Evolutionary conservation across 148 eudicot species (phyloP).

Genomic region (Tetragonia tetragonoides): DNA sequence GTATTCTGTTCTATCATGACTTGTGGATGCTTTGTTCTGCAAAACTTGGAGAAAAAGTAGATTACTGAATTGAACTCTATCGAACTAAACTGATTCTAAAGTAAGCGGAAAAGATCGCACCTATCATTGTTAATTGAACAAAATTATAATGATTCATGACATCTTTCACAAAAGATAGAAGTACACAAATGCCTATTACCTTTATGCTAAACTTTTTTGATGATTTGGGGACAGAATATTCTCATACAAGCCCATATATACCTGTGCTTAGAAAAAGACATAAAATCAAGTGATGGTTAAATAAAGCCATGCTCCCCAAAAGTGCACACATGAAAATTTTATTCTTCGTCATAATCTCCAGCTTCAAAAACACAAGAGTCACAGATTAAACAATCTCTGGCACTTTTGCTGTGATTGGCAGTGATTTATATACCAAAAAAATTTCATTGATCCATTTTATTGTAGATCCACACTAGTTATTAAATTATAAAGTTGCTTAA

Average conservation of each 20-base stretch:
- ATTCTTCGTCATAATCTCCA: background rate
- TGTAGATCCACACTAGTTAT: background rate
- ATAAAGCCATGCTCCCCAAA: slow-evolving; percentile 17
- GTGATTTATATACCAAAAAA: background rate
- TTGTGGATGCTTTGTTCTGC: too few relatives aligned
- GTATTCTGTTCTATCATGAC: too few relatives aligned
- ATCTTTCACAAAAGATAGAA: background rate
- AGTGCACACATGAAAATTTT: slow-evolving; percentile 9
- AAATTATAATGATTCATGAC: too few relatives aligned
- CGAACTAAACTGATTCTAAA: too few relatives aligned
- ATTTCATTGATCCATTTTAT: background rate
- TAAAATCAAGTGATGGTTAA: background rate
- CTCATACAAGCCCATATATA: background rate
- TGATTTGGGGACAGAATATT: slow-evolving; percentile 17
- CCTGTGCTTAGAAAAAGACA: background rate
- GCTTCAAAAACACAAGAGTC: background rate
- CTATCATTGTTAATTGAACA: too few relatives aligned
- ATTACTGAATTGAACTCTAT: too few relatives aligned
- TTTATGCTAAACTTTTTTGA: background rate
- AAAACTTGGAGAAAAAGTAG: too few relatives aligned
- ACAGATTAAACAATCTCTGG: background rate
- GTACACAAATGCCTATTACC: background rate
- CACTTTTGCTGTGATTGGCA: background rate
- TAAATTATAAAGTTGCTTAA: background rate
- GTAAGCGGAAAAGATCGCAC: too few relatives aligned